A percentile compares a stretch with the other conserved stretches of the same genome.
Evolutionary conservation across 208 protist species (phyloP).

Genomic region (Novymonas esmeraldas): DNA sequence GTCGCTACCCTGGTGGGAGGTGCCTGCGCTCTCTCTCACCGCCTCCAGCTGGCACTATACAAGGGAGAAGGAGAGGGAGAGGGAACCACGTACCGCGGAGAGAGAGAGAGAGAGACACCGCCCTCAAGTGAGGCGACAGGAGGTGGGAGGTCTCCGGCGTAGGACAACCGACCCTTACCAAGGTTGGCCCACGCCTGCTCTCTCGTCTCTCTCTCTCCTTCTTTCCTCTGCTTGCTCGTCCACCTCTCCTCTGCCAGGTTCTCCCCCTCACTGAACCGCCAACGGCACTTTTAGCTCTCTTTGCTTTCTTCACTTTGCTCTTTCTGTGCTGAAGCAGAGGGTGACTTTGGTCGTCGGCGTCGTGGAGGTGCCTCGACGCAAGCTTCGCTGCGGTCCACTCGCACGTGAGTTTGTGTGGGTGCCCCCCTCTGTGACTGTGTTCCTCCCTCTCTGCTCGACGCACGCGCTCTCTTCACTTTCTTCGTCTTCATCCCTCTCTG

Average conservation of each 20-base stretch:
- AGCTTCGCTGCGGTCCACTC: background rate
- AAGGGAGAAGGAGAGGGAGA: too few relatives aligned
- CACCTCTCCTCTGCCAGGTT: background rate
- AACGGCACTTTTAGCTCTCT: background rate
- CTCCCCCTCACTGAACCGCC: background rate
- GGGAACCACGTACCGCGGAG: too few relatives aligned
- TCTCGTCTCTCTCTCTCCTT: background rate
- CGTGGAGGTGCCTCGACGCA: too few relatives aligned
- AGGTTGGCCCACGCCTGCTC: background rate
- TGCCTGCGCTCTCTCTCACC: too few relatives aligned
- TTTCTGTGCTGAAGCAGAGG: too few relatives aligned
- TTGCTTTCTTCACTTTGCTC: background rate
- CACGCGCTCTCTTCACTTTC: background rate
- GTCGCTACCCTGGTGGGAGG: too few relatives aligned
- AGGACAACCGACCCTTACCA: too few relatives aligned
- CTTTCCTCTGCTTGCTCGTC: conserved; percentile 1
- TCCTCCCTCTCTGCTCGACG: background rate
- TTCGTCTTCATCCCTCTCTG: background rate
- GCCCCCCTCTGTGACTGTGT: background rate
- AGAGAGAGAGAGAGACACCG: too few relatives aligned
- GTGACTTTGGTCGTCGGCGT: too few relatives aligned
- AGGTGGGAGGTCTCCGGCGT: too few relatives aligned
- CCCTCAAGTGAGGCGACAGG: too few relatives aligned
- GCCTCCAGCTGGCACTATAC: too few relatives aligned
- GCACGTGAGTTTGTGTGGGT: background rate